phyloP scores from a whole-genome alignment of 2,329 filamentous ascomycete genomes.

The Sporothrix dimorphospora region DNA sequence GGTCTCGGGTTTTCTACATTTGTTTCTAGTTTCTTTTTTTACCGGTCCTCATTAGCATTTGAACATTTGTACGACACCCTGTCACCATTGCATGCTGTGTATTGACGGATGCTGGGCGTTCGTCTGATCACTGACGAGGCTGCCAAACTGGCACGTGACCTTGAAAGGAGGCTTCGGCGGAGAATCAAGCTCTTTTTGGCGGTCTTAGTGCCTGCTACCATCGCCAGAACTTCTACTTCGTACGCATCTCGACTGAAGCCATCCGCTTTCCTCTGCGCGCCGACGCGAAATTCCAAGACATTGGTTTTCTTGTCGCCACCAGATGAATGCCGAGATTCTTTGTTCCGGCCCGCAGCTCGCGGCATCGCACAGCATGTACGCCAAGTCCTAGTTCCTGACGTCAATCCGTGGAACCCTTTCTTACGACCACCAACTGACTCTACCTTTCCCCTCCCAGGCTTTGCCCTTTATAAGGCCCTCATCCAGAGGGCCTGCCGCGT shows the following conservation, averaged over 20 bases:
- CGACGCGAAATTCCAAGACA: not conserved
- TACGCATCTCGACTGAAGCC: not conserved
- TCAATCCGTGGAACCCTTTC: not conserved
- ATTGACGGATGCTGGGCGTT: not conserved
- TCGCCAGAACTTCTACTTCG: not conserved
- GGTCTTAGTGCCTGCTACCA: not conserved
- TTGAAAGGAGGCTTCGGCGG: not conserved
- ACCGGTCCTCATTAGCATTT: not conserved
- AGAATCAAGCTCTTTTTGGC: slow-evolving; percentile 5
- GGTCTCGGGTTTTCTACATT: not conserved
- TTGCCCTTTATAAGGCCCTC: slow-evolving; percentile 74
- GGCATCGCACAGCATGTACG: slow-evolving; percentile 57
- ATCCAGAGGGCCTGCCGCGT: slow-evolving; percentile 60
- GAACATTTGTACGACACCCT: not conserved
- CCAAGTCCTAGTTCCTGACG: slow-evolving; percentile 27
- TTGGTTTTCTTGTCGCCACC: not conserved
- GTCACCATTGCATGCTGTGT: not conserved
- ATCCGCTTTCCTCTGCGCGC: not conserved
- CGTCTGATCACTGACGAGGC: not conserved
- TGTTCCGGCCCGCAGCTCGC: slow-evolving; percentile 54
- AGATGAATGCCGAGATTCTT: slow-evolving; percentile 47
- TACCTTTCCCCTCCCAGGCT: slow-evolving; percentile 48
- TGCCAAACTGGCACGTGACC: slow-evolving; percentile 3
- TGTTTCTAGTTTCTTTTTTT: not conserved
- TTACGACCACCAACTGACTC: not conserved